Base-by-base conservation (phyloP, 2,329 filamentous ascomycete genomes). In the Coniochaeta hoffmannii region DNA sequence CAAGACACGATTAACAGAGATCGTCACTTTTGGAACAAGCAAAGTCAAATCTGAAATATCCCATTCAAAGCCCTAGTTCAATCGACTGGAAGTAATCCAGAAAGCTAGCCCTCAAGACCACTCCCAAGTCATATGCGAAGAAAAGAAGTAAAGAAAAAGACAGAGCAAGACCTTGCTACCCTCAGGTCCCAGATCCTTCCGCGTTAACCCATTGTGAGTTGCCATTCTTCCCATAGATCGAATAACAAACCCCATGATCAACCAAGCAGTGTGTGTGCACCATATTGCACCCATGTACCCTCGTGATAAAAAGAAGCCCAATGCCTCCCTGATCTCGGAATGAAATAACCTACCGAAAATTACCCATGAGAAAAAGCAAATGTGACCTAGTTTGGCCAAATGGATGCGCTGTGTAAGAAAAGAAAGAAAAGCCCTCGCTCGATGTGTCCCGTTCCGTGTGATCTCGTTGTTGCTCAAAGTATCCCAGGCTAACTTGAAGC, bases 301-400 rank as follows among this genome's bases (percentile, higher is more conserved):
- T 7, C 9, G 17, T 19, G 22, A 19, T 4, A 22, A 17, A 17
- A 36, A 36, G 15, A 41, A 41, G 17, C 17, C 36, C 36, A 22
- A 10, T 22, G 17, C 12, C 36, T 14, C 35, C 11, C 36, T 22
- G 5, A 14, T 41, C 36, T 41, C 4, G 17, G 22, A 2, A n/a
- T n/a, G 5, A 22, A 22, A 41, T 22, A 22, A 19, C 36, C 36
- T 22, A 19, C n/a, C 36, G 36, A 22, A 41, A 22, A 41, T 41
- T 8, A 19, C 36, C 36, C 36, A 41, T 41, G 36, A 41, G 22
- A 22, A 22, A 22, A 41, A 17, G 49, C n/a, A 53, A 46, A 36
- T 15, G 10, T 26, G 30, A 3, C 14, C 57, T 17, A 61, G 7
- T 38, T 49, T 36, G 35, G 36, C 60, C 59, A n/a, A 10, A 19